Base-by-base conservation (phyloP, 225 moss, liverwort and hornwort species). In the Neckera pumila region DNA sequence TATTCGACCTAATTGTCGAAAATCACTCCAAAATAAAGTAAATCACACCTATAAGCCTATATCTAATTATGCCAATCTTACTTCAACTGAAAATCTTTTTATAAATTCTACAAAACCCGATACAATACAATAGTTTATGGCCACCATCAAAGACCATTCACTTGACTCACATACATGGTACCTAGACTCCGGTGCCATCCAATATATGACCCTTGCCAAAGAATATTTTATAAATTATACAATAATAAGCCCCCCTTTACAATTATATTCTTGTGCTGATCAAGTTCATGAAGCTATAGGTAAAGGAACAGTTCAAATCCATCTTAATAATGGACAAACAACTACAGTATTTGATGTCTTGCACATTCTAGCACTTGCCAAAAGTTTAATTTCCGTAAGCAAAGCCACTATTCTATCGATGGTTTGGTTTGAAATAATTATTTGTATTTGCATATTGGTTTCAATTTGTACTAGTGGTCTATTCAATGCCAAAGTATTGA, bases 1-100 rank as follows among this genome's bases (percentile, higher is more conserved):
- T 17, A 43, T n/a, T n/a, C n/a, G n/a, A n/a, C n/a, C 43, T 72
- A 0, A 45, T 43, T 72, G 45, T 45, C 3, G 0, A 15, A 27
- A 42, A 71, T 27, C 27, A 42, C 2, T 9, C 3, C 5, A 1
- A 71, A 0, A 45, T 28, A 73, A 51, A 73, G 3, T 0, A 17
- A 3, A 6, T 73, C 0, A 45, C 6, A 30, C 45, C 3, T 28
- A 1, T 73, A 73, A 73, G 10, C 45, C 45, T 45, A 1, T 0
- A 0, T 2, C 1, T 28, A 28, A 45, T 73, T 30, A 73, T 45
- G 43, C 45, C 2, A 45, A 73, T 73, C 17, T 73, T 73, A 73
- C 30, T 6, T 45, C 17, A 9, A 28, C 3, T 43, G 2, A 45
- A 72, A 9, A 43, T 6, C 5, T 6, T 43, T 43, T 17, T 3